These are phyloP conservation scores for Elsinoe necatrix DNA, from an alignment of 2,329 filamentous ascomycete genomes.

Conservation along the genomic window DNA sequence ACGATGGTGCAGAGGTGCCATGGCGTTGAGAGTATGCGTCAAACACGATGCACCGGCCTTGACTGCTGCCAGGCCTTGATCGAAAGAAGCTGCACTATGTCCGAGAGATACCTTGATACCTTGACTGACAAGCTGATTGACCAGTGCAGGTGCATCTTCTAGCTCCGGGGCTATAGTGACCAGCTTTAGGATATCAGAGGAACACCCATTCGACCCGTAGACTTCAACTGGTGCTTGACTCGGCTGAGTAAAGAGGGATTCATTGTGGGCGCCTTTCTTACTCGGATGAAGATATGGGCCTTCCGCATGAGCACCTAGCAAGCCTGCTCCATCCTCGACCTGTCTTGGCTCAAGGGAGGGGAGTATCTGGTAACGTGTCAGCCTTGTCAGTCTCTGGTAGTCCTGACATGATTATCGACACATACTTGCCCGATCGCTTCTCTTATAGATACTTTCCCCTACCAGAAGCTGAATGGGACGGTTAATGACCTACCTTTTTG, in stretches of 20 bases:
- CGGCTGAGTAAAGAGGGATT: constrained; percentile 35
- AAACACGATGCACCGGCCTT: constrained; percentile 43
- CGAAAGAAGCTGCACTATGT: constrained; percentile 43
- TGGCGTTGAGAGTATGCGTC: constrained; percentile 50
- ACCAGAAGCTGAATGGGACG: not conserved
- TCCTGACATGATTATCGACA: not conserved
- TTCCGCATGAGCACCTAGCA: constrained; percentile 50
- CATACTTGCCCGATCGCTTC: not conserved
- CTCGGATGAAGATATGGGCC: constrained; percentile 46
- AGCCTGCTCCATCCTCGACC: constrained; percentile 37
- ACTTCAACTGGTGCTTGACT: constrained; percentile 30
- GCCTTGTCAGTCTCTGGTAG: not conserved
- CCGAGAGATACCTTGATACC: constrained; percentile 42
- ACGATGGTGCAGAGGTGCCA: constrained; percentile 44
- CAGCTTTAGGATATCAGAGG: constrained; percentile 38
- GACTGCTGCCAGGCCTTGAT: constrained; percentile 39
- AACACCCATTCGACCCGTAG: constrained; percentile 38
- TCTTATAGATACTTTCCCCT: not conserved
- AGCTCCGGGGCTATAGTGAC: constrained; percentile 48
- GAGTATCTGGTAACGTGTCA: constrained; percentile 34
- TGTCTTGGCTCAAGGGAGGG: constrained; percentile 39
- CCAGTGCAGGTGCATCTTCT: constrained; percentile 33
- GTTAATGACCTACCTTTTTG: constrained; percentile 30
- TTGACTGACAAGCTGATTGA: constrained; percentile 34
- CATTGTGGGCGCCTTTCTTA: constrained; percentile 48